Conservation (phyloP, 2,329 filamentous ascomycete genomes). For the Diplodia seriata region DNA sequence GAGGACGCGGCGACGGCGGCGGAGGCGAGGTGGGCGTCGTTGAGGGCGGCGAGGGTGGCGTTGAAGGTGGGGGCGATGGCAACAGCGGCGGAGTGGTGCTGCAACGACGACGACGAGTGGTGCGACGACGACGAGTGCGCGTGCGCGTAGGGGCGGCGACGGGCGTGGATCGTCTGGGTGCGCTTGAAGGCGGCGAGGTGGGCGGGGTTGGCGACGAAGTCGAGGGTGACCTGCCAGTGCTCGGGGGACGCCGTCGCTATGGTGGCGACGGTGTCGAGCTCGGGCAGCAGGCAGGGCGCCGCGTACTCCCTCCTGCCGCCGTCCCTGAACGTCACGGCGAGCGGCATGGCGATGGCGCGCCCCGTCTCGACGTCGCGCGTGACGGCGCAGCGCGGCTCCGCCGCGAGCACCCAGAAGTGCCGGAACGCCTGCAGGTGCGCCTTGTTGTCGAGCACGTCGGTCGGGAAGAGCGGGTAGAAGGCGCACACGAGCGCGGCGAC, state of each 20-base stretch:
- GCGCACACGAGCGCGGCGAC: constrained; percentile 85
- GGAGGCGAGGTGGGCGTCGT: constrained; percentile 58
- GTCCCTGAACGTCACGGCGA: constrained; percentile 67
- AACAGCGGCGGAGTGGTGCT: too few species aligned
- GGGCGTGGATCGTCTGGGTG: constrained; percentile 77
- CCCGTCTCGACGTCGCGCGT: constrained; percentile 85
- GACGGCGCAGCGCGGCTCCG: constrained; percentile 86
- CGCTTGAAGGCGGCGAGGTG: constrained; percentile 69
- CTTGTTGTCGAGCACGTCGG: constrained; percentile 88
- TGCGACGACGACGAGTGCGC: too few species aligned
- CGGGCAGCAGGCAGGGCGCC: constrained; percentile 67
- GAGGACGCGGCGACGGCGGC: neutral
- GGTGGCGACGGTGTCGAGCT: constrained; percentile 66
- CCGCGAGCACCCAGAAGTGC: constrained; percentile 95
- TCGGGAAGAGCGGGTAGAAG: constrained; percentile 93
- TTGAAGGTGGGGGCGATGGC: constrained; percentile 71
- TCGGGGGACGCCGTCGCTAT: constrained; percentile 69
- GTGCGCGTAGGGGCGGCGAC: constrained; percentile 62
- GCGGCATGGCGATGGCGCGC: constrained; percentile 75
- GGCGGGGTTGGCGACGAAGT: constrained; percentile 69
- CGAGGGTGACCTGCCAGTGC: constrained; percentile 83
- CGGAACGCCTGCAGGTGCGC: constrained; percentile 95
- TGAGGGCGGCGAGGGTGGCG: constrained; percentile 76
- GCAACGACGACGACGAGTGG: neutral
- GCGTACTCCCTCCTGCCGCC: constrained; percentile 47